A percentile compares a stretch with the other conserved stretches of the same genome.
Evolutionary conservation across 2,329 filamentous ascomycete species (phyloP).

Genomic region (Didymellaceae sp.): DNA sequence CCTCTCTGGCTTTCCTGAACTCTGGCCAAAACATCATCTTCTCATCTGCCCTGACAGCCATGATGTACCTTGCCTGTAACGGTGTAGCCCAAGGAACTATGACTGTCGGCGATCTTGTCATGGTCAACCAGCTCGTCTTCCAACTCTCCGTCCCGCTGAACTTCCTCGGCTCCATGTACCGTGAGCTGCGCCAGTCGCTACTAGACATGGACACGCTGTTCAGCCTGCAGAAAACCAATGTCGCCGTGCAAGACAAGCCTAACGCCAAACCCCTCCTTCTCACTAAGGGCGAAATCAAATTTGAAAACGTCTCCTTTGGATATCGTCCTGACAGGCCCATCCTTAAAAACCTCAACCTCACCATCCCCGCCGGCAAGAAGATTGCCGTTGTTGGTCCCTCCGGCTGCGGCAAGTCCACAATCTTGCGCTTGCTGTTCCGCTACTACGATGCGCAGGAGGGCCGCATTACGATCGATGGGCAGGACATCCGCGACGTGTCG

Average conservation of each 20-base stretch:
- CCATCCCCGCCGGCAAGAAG: constrained; percentile 94
- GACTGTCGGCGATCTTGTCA: constrained; percentile 94
- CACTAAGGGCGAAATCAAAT: constrained; percentile 84
- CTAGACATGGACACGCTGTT: constrained; percentile 99
- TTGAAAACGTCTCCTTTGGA: constrained; percentile 94
- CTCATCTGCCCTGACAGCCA: constrained; percentile 86
- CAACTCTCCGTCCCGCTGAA: constrained; percentile 96
- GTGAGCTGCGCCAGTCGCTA: constrained; percentile 90
- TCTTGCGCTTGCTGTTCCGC: constrained; percentile 88
- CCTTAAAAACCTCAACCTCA: constrained; percentile 80
- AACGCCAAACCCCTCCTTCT: constrained; percentile 76
- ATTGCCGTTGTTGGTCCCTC: constrained; percentile 94
- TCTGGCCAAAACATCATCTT: constrained; percentile 97
- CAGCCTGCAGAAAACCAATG: constrained; percentile 95
- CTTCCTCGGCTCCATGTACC: constrained; percentile 97
- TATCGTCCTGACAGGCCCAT: constrained; percentile 89
- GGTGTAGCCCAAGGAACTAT: constrained; percentile 82
- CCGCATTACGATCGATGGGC: constrained; percentile 87
- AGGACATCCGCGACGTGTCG: constrained; percentile 84
- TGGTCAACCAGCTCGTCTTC: constrained; percentile 99
- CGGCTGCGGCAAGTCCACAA: constrained; percentile 94
- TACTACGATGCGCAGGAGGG: constrained; percentile 90
- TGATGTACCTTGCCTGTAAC: constrained; percentile 97
- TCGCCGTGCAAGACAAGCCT: constrained; percentile 78
- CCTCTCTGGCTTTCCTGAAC: constrained; percentile 90